A percentile compares a stretch with the other conserved stretches of the same genome.
These are phyloP conservation scores for Tetradesmus lagerheimii DNA, from an alignment of 139 green algal genomes.

Conservation along the genomic window DNA sequence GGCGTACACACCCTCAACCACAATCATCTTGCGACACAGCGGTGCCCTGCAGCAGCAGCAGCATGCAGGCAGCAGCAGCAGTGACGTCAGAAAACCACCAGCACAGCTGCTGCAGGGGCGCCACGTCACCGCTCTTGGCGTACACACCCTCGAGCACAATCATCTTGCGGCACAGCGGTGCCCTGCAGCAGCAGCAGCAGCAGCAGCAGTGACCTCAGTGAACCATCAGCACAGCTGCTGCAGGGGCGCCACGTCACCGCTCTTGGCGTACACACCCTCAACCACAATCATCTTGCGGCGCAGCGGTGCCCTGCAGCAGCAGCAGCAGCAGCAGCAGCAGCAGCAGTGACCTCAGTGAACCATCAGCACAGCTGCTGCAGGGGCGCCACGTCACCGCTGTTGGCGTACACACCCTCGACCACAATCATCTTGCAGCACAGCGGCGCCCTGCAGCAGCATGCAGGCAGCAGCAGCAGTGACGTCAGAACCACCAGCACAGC, in stretches of 20 bases:
- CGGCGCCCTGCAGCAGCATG: constrained; percentile 70
- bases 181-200: constrained; percentile 62
- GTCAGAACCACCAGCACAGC: constrained; percentile 67
- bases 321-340: constrained; percentile 2
- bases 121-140: constrained; percentile 83
- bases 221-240: constrained; percentile 63
- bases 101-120: constrained; percentile 81
- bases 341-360: no score
- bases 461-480: neutral
- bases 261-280: constrained; percentile 93
- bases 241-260: constrained; percentile 88
- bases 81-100: no score
- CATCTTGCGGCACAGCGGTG: constrained; percentile 89
- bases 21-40: constrained; percentile 92
- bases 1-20: constrained; percentile 95
- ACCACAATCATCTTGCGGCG: constrained; percentile 94
- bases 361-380: constrained; percentile 72
- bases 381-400: constrained; percentile 87
- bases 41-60: constrained; percentile 69
- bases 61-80: neutral
- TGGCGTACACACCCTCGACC: constrained; percentile 93
- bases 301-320: constrained; percentile 78
- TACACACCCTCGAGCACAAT: constrained; percentile 97
- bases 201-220: no score
- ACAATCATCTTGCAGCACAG: constrained; percentile 94